These are phyloP conservation scores for Penicillium digitatum DNA, from an alignment of 2,329 filamentous ascomycete genomes.

Conservation along the genomic window DNA sequence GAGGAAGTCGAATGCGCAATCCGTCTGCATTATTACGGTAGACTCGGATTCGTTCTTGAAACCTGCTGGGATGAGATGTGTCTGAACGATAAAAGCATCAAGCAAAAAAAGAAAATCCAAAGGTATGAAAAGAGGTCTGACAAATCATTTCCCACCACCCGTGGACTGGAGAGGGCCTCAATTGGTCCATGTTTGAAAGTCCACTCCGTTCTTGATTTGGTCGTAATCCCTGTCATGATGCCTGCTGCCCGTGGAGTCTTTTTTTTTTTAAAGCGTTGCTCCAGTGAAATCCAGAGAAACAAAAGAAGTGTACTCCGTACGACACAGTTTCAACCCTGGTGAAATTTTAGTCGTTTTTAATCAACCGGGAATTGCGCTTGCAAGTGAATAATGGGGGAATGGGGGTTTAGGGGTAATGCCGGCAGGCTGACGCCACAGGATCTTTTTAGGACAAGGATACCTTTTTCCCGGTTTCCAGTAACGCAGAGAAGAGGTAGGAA, in stretches of 20 bases:
- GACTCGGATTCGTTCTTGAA: neutral
- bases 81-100: conserved; percentile 6
- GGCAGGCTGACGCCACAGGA: conserved; percentile 17
- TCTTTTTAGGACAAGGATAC: neutral
- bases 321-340: neutral
- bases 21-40: conserved; percentile 1
- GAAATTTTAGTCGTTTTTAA: neutral
- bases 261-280: conserved; percentile 14
- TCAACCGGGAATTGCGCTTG: neutral
- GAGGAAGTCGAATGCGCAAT: conserved; percentile 20
- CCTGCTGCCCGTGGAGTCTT: conserved; percentile 12
- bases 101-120: neutral
- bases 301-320: conserved; percentile 7
- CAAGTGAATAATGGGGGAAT: neutral
- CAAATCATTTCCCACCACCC: neutral
- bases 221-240: conserved; percentile 16
- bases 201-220: conserved; percentile 14
- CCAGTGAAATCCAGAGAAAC: conserved; percentile 15
- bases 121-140: neutral
- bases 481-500: conserved; percentile 21
- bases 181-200: neutral
- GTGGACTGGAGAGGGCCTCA: neutral
- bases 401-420: neutral
- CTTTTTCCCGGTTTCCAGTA: neutral
- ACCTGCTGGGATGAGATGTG: conserved; percentile 5